Evolutionary conservation across 2,329 filamentous ascomycete species (phyloP).

Genomic region (Fusarium ambrosium): DNA sequence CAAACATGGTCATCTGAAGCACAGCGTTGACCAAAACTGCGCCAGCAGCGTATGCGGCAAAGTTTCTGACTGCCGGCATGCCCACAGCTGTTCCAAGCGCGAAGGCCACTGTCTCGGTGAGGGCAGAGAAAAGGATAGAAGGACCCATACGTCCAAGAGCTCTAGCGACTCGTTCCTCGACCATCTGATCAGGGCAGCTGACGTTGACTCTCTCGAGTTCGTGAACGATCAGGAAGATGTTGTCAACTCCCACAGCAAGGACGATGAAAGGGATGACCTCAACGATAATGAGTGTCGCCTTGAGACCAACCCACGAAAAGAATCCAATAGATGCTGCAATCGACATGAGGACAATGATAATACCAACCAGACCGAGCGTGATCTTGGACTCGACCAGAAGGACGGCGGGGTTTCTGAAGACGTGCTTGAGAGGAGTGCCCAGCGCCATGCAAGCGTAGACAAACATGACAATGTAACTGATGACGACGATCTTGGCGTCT

Average conservation of each 20-base stretch:
- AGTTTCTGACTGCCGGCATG: constrained; percentile 98
- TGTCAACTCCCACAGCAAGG: constrained; percentile 95
- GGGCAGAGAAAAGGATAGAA: constrained; percentile 94
- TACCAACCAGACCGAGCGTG: constrained; percentile 92
- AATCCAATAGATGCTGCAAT: constrained; percentile 95
- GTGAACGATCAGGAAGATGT: constrained; percentile 98
- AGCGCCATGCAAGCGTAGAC: constrained; percentile 94
- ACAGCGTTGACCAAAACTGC: constrained; percentile 97
- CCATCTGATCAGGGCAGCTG: constrained; percentile 88
- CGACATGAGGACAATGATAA: constrained; percentile 96
- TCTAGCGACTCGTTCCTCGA: constrained; percentile 87
- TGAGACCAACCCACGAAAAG: constrained; percentile 91
- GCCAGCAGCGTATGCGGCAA: constrained; percentile 95
- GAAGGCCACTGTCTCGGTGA: constrained; percentile 94
- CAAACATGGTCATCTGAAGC: constrained; percentile 97
- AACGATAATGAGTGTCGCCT: constrained; percentile 96
- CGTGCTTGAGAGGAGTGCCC: constrained; percentile 84
- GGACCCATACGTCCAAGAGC: constrained; percentile 97
- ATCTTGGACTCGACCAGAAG: constrained; percentile 97
- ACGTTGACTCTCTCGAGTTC: constrained; percentile 96
- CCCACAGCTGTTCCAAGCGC: constrained; percentile 92
- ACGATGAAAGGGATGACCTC: constrained; percentile 99
- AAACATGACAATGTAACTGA: constrained; percentile 99
- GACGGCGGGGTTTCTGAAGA: constrained; percentile 85
- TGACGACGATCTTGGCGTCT: constrained; percentile 94